These are phyloP conservation scores for Xylaria sp. DNA, from an alignment of 2,329 filamentous ascomycete species.

Conservation along the genomic window DNA sequence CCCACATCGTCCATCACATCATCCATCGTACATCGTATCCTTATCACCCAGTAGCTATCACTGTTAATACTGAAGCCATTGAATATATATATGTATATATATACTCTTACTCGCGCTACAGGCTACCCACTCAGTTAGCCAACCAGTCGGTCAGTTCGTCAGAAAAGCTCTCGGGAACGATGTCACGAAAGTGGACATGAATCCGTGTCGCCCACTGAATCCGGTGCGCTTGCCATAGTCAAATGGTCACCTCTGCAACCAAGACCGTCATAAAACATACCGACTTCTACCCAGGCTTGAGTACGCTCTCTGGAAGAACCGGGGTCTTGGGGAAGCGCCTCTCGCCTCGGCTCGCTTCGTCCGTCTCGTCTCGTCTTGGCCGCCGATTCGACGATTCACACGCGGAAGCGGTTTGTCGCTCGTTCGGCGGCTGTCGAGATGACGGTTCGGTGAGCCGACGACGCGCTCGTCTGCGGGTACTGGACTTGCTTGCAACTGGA, in stretches of 20 bases:
- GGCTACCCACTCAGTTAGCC: background rate
- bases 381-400: constrained; percentile 1
- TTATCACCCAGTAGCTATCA: background rate
- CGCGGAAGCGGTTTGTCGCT: constrained; percentile 25
- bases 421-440: background rate
- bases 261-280: constrained; percentile 30
- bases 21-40: background rate
- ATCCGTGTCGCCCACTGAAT: constrained; percentile 26
- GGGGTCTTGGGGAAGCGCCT: constrained; percentile 30
- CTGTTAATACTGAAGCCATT: too few species aligned
- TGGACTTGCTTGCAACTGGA: constrained; percentile 15
- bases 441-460: constrained; percentile 8
- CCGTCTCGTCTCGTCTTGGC: background rate
- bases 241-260: constrained; percentile 23
- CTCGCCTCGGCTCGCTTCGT: constrained; percentile 7
- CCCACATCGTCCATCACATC: background rate
- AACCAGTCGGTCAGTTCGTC: constrained; percentile 5
- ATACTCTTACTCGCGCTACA: background rate
- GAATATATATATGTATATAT: too few species aligned
- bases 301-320: constrained; percentile 36
- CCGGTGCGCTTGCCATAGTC: constrained; percentile 15
- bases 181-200: constrained; percentile 37
- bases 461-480: constrained; percentile 31
- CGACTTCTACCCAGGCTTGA: constrained; percentile 37
- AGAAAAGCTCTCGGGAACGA: constrained; percentile 17